Conservation (phyloP, 2,329 filamentous ascomycete species). For the Neofusicoccum sp. region DNA sequence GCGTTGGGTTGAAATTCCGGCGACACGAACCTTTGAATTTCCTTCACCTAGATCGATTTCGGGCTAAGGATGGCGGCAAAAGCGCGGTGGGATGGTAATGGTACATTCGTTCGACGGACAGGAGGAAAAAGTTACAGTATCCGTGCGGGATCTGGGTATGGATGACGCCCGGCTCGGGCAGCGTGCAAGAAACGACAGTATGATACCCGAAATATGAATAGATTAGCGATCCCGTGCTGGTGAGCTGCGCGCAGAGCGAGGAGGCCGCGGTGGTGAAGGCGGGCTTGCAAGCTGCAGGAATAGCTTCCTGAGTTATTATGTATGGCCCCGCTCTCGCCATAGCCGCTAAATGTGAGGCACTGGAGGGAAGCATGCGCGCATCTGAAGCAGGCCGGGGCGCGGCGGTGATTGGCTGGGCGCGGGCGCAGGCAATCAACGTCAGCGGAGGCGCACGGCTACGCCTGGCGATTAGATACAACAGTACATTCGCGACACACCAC, state of each 20-base stretch:
- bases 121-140: neutral
- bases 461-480: slow-evolving; percentile 7
- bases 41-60: neutral
- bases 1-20: neutral
- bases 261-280: neutral
- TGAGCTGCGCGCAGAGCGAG: neutral
- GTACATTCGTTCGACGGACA: slow-evolving; percentile 1
- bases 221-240: slow-evolving; percentile 14
- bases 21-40: neutral
- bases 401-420: neutral
- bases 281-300: no score
- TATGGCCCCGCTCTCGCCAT: neutral
- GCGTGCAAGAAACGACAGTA: slow-evolving; percentile 13
- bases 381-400: neutral
- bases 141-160: neutral
- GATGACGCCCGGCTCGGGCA: neutral
- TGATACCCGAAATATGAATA: slow-evolving; percentile 18
- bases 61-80: neutral
- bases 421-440: slow-evolving; percentile 1
- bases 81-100: slow-evolving; percentile 1
- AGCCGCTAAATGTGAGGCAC: neutral
- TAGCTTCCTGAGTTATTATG: neutral
- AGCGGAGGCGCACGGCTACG: slow-evolving; percentile 3
- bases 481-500: slow-evolving; percentile 13
- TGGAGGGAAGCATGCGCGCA: neutral